Conservation (phyloP, 352 stramenopile genomes). For the Globisporangium ultimum region DNA sequence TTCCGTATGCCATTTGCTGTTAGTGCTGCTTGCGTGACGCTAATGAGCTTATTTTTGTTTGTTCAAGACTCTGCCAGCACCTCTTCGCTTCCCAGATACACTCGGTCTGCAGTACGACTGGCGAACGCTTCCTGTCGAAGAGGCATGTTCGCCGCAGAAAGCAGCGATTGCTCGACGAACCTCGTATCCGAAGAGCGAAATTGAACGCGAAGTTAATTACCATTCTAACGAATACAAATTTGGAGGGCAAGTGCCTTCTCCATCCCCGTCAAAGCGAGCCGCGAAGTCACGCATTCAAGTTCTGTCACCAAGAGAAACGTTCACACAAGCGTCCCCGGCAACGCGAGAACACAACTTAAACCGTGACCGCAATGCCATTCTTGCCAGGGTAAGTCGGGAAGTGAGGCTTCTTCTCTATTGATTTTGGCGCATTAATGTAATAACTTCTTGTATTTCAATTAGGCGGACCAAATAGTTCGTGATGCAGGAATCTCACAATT, state of each 20-base stretch:
- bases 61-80: constrained; percentile 38
- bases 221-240: too few relatives aligned
- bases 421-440: not conserved
- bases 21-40: not conserved
- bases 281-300: not conserved
- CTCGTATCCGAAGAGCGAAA: too few relatives aligned
- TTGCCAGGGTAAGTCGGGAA: constrained; percentile 23
- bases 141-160: too few relatives aligned
- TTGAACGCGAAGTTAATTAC: too few relatives aligned
- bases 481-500: constrained; percentile 26
- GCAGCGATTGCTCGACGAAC: too few relatives aligned
- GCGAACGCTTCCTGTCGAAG: constrained; percentile 18
- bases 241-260: too few relatives aligned
- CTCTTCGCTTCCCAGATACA: constrained; percentile 28
- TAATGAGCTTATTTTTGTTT: not conserved
- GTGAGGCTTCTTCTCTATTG: not conserved
- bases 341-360: constrained; percentile 27
- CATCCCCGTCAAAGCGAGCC: too few relatives aligned
- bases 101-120: constrained; percentile 30
- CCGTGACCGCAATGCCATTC: constrained; percentile 29
- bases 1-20: not conserved
- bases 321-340: not conserved
- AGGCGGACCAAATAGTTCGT: constrained; percentile 49
- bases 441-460: not conserved
- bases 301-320: constrained; percentile 1